phyloP scores from a whole-genome alignment of 2,329 filamentous ascomycete species.

The Podosphaera aphanis region DNA sequence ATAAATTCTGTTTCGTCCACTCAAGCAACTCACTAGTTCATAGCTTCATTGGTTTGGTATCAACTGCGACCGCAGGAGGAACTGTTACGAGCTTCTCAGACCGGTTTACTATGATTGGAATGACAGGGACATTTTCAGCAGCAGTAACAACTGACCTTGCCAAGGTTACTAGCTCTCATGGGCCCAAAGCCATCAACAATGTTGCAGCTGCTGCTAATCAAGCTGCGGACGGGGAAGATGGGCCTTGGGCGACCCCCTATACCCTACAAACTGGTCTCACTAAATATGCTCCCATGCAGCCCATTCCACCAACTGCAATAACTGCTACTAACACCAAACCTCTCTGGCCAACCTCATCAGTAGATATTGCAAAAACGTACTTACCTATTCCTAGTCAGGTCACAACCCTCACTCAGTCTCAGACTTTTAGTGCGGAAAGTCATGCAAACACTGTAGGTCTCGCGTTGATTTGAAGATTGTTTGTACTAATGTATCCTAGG shows the following conservation, averaged over 20 bases:
- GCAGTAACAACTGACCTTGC: conserved; percentile 17
- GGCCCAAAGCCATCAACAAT: conserved; percentile 12
- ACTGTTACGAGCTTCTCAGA: conserved; percentile 33
- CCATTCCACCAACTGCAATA: conserved; percentile 17
- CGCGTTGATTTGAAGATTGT: neutral
- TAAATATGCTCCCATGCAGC: conserved; percentile 20
- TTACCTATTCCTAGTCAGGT: conserved; percentile 13
- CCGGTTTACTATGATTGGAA: conserved; percentile 39
- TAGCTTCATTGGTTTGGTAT: conserved; percentile 36
- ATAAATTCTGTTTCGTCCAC: neutral
- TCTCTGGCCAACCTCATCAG: conserved; percentile 17
- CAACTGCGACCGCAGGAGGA: conserved; percentile 28
- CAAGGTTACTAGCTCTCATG: conserved; percentile 18
- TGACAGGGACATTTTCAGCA: conserved; percentile 34
- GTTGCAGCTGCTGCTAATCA: conserved; percentile 4
- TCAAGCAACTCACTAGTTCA: conserved; percentile 2
- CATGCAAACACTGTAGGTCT: conserved; percentile 17
- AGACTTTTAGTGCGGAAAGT: conserved; percentile 16
- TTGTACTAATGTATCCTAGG: conserved; percentile 9
- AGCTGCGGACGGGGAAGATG: conserved; percentile 4
- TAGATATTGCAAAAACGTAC: conserved; percentile 15
- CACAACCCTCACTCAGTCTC: conserved; percentile 17
- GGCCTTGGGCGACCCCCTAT: conserved; percentile 14
- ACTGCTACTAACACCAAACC: conserved; percentile 18
- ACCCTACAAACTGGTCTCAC: conserved; percentile 17